Conservation (phyloP, 495 filamentous ascomycete genomes). For the Penicillium daleae region DNA sequence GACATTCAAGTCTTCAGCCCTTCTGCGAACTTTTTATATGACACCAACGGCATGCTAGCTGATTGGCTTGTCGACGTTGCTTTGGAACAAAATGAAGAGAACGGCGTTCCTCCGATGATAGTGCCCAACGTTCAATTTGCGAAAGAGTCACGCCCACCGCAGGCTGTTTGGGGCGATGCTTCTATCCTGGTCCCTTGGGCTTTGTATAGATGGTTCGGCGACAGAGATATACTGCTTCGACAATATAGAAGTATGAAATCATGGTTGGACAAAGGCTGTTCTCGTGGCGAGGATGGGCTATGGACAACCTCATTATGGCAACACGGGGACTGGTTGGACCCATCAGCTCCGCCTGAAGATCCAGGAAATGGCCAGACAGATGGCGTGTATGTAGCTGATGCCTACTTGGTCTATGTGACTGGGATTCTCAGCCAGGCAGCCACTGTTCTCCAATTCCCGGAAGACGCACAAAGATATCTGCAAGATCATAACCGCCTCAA, state of each 20-base stretch:
- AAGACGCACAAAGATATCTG: slow-evolving; percentile 33
- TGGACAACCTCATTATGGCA: slow-evolving; percentile 46
- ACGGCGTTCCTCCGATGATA: slow-evolving; percentile 37
- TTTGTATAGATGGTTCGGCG: slow-evolving; percentile 48
- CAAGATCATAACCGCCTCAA: slow-evolving; percentile 30
- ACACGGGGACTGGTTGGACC: slow-evolving; percentile 60
- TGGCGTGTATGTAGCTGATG: slow-evolving; percentile 51
- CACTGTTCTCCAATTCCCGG: slow-evolving; percentile 29
- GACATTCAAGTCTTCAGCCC: slow-evolving; percentile 54
- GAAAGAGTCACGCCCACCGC: slow-evolving; percentile 25
- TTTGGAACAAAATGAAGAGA: slow-evolving; percentile 39
- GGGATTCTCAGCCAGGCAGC: slow-evolving; percentile 34
- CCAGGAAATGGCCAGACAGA: slow-evolving; percentile 48
- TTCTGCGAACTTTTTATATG: slow-evolving; percentile 54
- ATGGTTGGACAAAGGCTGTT: slow-evolving; percentile 54
- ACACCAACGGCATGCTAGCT: slow-evolving; percentile 50
- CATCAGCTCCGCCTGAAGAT: slow-evolving; percentile 47
- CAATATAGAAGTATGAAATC: slow-evolving; percentile 50
- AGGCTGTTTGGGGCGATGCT: slow-evolving; percentile 55
- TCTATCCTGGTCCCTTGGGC: slow-evolving; percentile 51
- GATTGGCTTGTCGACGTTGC: slow-evolving; percentile 50
- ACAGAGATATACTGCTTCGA: slow-evolving; percentile 41
- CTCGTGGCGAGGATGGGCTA: slow-evolving; percentile 41
- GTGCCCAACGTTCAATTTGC: slow-evolving; percentile 35
- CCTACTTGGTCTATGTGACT: slow-evolving; percentile 56